Evolutionary conservation across 2,329 filamentous ascomycete genomes (phyloP).

Genomic region (Celoporthe dispersa): DNA sequence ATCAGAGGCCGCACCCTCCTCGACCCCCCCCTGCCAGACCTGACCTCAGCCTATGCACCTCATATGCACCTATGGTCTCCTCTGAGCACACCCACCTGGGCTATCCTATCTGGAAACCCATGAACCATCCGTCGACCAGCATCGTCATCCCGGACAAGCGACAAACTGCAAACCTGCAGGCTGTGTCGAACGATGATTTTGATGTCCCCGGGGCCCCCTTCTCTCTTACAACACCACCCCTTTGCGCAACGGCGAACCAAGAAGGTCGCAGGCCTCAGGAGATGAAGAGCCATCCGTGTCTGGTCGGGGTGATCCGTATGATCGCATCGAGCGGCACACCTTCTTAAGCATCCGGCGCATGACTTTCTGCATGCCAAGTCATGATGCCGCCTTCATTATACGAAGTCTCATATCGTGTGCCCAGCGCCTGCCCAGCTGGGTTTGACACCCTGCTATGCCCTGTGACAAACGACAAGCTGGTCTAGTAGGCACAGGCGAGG

Average conservation of each 20-base stretch:
- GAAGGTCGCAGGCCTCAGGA: not conserved
- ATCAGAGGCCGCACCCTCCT: slow-evolving; percentile 21
- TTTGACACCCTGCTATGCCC: not conserved
- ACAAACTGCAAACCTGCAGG: not conserved
- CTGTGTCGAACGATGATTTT: not conserved
- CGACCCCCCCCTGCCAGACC: slow-evolving; percentile 21
- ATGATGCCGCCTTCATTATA: not conserved
- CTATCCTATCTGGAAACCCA: not conserved
- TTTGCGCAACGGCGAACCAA: not conserved
- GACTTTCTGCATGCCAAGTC: not conserved
- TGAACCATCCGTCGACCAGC: not conserved
- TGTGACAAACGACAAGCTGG: not conserved
- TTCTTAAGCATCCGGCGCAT: not conserved
- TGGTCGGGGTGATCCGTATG: not conserved
- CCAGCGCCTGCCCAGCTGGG: not conserved
- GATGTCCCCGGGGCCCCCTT: not conserved
- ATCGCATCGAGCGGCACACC: not conserved
- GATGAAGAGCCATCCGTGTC: not conserved
- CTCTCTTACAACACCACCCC: no score
- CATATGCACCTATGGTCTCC: slow-evolving; percentile 12
- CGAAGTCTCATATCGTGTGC: not conserved
- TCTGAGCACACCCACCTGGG: not conserved
- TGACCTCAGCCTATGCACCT: slow-evolving; percentile 26
- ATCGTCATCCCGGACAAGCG: not conserved
- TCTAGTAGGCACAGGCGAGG: not conserved